Base-by-base conservation (phyloP, 225 moss, liverwort and hornwort species). In the Pseudoscleropodium purum region DNA sequence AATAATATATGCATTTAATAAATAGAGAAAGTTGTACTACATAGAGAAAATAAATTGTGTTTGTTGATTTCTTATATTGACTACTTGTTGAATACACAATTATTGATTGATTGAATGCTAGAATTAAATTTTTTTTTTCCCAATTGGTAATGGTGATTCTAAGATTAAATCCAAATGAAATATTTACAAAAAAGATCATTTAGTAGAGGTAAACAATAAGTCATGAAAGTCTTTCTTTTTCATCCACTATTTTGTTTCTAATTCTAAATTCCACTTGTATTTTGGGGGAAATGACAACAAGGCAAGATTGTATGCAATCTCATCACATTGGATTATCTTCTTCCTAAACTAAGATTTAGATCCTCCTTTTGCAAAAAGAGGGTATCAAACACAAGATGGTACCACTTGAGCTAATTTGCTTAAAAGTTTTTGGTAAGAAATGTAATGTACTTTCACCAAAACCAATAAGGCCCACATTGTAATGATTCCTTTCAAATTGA, bases 121-220 rank as follows among this genome's bases (percentile, higher is more conserved):
- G 4, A 11, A 47, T 74, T 74, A 2, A 33, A 0, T 5, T 3
- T 29, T 10, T 10, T 30, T 45, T 45, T 45, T 18, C 6, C 30
- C 30, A 30, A 47, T 47, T 47, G 12, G 4, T 30, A 31, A 31
- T 31, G 31, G 19, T 47, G 2, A 4, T 7, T 31, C 18, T 2
- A 30, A 75, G 30, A 30, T 75, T 18, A 31, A 47, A 75, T 47
- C 18, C 10, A 31, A 49, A 31, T 47, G 49, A 31, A 49, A 19
- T 10, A 47, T 11, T 75, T 75, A 6, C 10, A 3, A 6, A 16
- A 43, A 47, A 15, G 8, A 7, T 19, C 18, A 75, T 19, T 75
- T 0, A 7, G 4, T 18, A 18, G 18, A 47, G 0, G 15, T 15
- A 24, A 15, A 9, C 1, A 6, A 24, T 14, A 36, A 51, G 10